Conservation (phyloP, 208 protist genomes). For the Angomonas desouzai region DNA sequence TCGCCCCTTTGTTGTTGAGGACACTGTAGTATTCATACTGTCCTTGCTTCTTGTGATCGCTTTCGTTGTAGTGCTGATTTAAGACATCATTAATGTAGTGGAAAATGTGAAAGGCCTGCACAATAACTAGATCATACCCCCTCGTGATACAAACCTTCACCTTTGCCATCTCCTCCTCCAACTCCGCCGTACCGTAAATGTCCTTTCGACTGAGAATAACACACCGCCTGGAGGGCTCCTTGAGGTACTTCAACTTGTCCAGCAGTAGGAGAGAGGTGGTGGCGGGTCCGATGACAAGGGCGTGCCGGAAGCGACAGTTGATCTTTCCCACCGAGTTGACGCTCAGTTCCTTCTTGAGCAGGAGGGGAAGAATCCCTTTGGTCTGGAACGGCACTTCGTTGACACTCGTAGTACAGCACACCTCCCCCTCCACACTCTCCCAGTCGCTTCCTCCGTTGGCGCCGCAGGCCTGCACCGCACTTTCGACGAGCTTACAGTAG, state of each 20-base stretch:
- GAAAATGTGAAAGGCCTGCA: conserved; percentile 4
- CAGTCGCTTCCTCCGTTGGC: background rate
- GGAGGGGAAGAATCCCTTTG: background rate
- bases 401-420: background rate
- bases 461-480: background rate
- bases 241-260: background rate
- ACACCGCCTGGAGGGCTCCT: background rate
- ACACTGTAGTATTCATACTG: background rate
- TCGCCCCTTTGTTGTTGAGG: conserved; percentile 3
- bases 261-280: background rate
- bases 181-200: background rate
- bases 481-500: background rate
- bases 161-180: conserved; percentile 3
- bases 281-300: background rate
- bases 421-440: background rate
- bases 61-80: conserved; percentile 7
- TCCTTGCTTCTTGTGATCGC: background rate
- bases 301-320: conserved; percentile 1
- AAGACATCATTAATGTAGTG: conserved; percentile 8
- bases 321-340: background rate
- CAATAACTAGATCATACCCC: background rate
- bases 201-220: background rate
- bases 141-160: background rate
- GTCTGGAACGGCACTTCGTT: background rate
- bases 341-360: background rate